Conservation (phyloP, 805 yeast genomes). For the Yamadazyma scolyti region DNA sequence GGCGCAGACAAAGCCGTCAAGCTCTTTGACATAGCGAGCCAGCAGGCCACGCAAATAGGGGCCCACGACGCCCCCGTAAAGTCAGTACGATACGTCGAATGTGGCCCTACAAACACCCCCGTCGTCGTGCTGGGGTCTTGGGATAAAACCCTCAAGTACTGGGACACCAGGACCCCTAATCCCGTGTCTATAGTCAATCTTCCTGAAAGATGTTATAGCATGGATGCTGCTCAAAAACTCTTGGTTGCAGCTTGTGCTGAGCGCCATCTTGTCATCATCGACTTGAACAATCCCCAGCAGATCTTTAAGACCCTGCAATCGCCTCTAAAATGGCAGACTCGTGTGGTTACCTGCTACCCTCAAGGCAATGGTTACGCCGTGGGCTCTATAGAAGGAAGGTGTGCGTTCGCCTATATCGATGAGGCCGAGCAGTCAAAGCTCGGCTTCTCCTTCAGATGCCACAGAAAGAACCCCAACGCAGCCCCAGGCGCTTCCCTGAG, state of each 20-base stretch:
- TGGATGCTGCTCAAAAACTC: slow-evolving; percentile 79
- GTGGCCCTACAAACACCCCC: slow-evolving; percentile 79
- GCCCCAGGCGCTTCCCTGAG: slow-evolving; percentile 23
- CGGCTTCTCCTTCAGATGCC: slow-evolving; percentile 93
- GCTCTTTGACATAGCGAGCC: slow-evolving; percentile 75
- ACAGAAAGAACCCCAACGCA: slow-evolving; percentile 58
- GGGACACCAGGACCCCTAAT: slow-evolving; percentile 87
- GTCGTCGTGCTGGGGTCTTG: slow-evolving; percentile 91
- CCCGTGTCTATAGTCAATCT: slow-evolving; percentile 78
- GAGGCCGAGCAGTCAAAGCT: slow-evolving; percentile 66
- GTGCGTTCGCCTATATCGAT: slow-evolving; percentile 90
- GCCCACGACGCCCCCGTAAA: slow-evolving; percentile 79
- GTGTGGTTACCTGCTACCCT: slow-evolving; percentile 80
- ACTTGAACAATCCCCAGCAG: slow-evolving; percentile 76
- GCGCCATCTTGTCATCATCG: slow-evolving; percentile 71
- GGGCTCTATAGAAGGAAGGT: slow-evolving; percentile 92
- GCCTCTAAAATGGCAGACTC: slow-evolving; percentile 87
- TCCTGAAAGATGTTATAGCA: slow-evolving; percentile 87
- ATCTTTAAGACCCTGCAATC: slow-evolving; percentile 71
- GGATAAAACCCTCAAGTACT: slow-evolving; percentile 92
- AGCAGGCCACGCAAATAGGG: slow-evolving; percentile 83
- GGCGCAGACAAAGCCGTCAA: slow-evolving; percentile 89
- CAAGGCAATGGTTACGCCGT: slow-evolving; percentile 89
- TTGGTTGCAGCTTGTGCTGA: slow-evolving; percentile 95
- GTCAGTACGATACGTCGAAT: slow-evolving; percentile 69